Conservation (phyloP, 306 rosid genomes). For the Cucurbita ficifolia region DNA sequence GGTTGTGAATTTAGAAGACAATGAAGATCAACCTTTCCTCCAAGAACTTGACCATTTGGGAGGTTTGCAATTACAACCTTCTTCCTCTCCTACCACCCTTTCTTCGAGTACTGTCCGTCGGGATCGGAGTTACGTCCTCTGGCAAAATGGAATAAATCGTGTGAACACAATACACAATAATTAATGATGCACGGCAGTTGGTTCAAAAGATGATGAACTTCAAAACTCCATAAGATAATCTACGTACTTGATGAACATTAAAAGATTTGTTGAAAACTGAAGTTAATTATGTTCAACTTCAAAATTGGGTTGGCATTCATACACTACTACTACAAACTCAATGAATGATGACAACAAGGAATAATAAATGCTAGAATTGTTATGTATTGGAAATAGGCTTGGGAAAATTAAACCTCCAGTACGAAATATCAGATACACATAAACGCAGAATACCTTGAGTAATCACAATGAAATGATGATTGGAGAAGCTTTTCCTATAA, state of each 20-base stretch:
- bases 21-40: not conserved
- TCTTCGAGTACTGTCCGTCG: slow-evolving; percentile 37
- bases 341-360: not conserved
- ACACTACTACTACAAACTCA: not conserved
- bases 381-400: not conserved
- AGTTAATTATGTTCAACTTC: not conserved
- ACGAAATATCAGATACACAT: not conserved
- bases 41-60: not conserved
- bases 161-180: not conserved
- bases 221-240: not conserved
- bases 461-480: not conserved
- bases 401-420: not conserved
- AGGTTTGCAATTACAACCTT: slow-evolving; percentile 16
- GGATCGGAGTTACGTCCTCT: slow-evolving; percentile 49
- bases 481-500: not conserved
- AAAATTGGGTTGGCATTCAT: not conserved
- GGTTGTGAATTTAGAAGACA: not conserved
- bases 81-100: slow-evolving; percentile 47
- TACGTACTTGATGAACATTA: not conserved
- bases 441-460: not conserved
- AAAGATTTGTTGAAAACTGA: not conserved
- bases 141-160: not conserved
- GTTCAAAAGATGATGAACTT: not conserved
- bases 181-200: not conserved
- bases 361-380: not conserved